Percentiles rank a stretch among this genome's conserved stretches.
These are phyloP conservation scores for Ananas comosus DNA, from an alignment of 176 grass and related monocot species.

Conservation along the genomic window DNA sequence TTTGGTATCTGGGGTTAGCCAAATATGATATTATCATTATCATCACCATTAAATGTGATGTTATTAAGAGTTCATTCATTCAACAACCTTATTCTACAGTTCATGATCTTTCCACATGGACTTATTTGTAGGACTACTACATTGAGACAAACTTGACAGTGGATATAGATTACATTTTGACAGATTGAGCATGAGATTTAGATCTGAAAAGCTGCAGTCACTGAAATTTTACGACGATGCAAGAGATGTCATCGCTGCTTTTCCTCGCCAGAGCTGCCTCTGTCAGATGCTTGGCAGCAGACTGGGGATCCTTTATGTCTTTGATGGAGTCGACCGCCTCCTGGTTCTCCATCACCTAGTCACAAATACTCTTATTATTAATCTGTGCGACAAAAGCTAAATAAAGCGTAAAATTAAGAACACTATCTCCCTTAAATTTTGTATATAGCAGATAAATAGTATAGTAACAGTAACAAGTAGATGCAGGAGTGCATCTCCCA, in stretches of 20 bases:
- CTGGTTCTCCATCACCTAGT: constrained; percentile 83
- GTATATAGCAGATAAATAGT: not conserved
- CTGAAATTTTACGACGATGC: constrained; percentile 64
- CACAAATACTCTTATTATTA: not conserved
- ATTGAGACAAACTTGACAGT: too few species aligned
- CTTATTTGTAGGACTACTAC: too few species aligned
- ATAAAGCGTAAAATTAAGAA: not conserved
- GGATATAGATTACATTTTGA: too few species aligned
- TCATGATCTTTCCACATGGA: too few species aligned
- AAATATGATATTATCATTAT: too few species aligned
- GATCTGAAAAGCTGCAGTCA: not conserved
- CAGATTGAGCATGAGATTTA: too few species aligned
- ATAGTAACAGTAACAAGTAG: too few species aligned
- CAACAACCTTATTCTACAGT: too few species aligned
- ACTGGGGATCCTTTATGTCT: constrained; percentile 61
- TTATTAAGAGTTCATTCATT: too few species aligned
- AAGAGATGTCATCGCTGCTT: constrained; percentile 97
- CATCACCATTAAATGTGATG: too few species aligned
- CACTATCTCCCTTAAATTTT: not conserved
- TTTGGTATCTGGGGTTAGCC: too few species aligned
- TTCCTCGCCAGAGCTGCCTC: constrained; percentile 56
- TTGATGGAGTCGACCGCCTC: constrained; percentile 74
- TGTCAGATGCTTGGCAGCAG: constrained; percentile 67
- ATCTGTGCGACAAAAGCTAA: not conserved
- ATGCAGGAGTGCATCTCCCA: too few species aligned